phyloP scores from a whole-genome alignment of 257 asterid genomes.

The Nicotiana otophora region DNA sequence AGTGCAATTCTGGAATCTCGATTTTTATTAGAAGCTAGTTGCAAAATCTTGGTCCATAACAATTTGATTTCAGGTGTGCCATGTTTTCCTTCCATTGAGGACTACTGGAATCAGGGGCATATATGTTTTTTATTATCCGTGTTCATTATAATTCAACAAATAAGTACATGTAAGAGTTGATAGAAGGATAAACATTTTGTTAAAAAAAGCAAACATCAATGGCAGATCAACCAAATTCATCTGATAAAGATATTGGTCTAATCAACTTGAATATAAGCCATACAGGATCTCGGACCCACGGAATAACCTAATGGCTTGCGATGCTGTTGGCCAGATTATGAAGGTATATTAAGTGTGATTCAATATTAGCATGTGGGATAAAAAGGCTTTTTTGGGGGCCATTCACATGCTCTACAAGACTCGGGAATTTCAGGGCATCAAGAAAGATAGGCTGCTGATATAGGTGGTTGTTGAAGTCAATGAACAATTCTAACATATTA shows the following conservation, averaged over 20 bases:
- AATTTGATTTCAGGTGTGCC: not conserved
- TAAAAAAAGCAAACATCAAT: too few species aligned
- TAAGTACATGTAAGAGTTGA: not conserved
- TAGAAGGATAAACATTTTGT: too few species aligned
- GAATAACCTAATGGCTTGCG: too few species aligned
- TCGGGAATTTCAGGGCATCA: not conserved
- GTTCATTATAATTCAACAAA: not conserved
- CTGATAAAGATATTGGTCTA: too few species aligned
- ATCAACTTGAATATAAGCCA: too few species aligned
- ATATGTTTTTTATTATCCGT: not conserved
- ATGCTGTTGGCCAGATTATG: too few species aligned
- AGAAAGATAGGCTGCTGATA: not conserved
- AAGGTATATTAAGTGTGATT: too few species aligned
- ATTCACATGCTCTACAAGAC: not conserved
- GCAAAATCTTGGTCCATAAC: not conserved
- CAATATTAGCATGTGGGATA: not conserved
- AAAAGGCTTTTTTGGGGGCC: not conserved
- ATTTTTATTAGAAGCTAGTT: not conserved
- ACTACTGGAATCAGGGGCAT: not conserved
- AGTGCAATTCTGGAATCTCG: not conserved
- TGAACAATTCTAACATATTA: not conserved
- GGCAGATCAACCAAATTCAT: too few species aligned
- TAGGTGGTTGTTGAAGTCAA: not conserved
- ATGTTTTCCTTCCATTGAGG: not conserved
- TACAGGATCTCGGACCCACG: too few species aligned